A percentile compares a stretch with the other conserved stretches of the same genome.
Conservation (phyloP, 257 asterid species). For the Salvia rosmarinus region DNA sequence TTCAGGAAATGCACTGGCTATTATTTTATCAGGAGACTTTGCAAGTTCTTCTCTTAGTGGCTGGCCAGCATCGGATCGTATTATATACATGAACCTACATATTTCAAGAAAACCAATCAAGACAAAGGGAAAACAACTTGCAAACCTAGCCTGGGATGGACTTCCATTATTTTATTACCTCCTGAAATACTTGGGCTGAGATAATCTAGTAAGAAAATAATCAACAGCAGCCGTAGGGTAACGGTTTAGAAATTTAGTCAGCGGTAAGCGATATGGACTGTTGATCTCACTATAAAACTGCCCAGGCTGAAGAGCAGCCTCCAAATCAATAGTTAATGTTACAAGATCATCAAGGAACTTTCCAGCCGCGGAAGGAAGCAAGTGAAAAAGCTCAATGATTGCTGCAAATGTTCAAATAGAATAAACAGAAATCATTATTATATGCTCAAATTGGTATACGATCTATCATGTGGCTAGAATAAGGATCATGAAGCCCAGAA, state of each 20-base stretch:
- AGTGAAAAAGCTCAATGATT: constrained; percentile 95
- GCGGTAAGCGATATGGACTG: constrained; percentile 97
- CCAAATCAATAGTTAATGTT: constrained; percentile 94
- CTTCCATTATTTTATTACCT: constrained; percentile 54
- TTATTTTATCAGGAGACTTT: constrained; percentile 94
- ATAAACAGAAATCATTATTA: constrained; percentile 24
- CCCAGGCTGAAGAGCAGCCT: constrained; percentile 95
- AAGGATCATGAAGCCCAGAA: constrained; percentile 27
- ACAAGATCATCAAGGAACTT: constrained; percentile 98
- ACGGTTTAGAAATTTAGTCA: constrained; percentile 92
- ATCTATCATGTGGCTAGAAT: constrained; percentile 23
- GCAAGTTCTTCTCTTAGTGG: constrained; percentile 98
- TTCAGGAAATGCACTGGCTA: constrained; percentile 89
- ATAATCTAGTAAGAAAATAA: constrained; percentile 85
- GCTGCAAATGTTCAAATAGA: constrained; percentile 59
- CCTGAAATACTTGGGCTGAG: constrained; percentile 87
- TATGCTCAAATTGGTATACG: background rate
- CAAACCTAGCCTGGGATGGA: constrained; percentile 28
- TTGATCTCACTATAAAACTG: constrained; percentile 97
- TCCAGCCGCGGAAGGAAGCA: constrained; percentile 98
- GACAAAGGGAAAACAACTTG: constrained; percentile 29
- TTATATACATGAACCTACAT: constrained; percentile 93
- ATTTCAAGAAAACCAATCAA: constrained; percentile 35
- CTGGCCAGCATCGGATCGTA: constrained; percentile 97
- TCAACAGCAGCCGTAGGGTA: constrained; percentile 92